Evolutionary conservation across 1,284 basidiomycete species (phyloP).

Genomic region (Marasmius sp.): DNA sequence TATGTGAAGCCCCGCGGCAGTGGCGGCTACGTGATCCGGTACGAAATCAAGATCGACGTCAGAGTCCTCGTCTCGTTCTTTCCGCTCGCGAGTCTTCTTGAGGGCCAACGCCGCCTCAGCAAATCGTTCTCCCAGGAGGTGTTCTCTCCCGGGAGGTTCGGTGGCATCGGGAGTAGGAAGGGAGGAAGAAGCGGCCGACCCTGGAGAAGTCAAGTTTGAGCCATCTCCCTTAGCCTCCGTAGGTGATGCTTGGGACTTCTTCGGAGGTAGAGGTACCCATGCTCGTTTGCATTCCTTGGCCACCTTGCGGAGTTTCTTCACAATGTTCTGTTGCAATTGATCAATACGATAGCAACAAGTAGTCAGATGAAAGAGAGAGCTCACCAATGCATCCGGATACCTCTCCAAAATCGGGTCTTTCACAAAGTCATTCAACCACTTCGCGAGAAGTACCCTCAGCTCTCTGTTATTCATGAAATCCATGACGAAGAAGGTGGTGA

Average conservation of each 20-base stretch:
- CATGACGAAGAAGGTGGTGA: conserved; percentile 82
- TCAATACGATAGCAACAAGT: not conserved
- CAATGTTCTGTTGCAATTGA: conserved; percentile 56
- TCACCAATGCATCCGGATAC: conserved; percentile 68
- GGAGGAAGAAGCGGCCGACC: not conserved
- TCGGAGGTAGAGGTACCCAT: conserved; percentile 45
- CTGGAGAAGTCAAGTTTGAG: not conserved
- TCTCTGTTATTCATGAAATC: conserved; percentile 84
- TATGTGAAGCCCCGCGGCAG: conserved; percentile 34
- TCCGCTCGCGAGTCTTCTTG: conserved; percentile 5
- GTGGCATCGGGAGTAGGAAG: not conserved
- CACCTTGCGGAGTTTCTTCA: conserved; percentile 78
- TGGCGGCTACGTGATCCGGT: conserved; percentile 36
- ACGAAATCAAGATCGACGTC: conserved; percentile 77
- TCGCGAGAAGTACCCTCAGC: conserved; percentile 66
- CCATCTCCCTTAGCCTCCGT: not conserved
- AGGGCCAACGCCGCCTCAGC: conserved; percentile 55
- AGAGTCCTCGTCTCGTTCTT: conserved; percentile 53
- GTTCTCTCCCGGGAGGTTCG: conserved; percentile 25
- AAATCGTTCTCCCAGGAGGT: conserved; percentile 58
- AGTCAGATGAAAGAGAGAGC: conserved; percentile 27
- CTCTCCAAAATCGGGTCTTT: conserved; percentile 66
- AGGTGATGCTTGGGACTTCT: conserved; percentile 22
- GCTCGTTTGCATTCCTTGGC: conserved; percentile 75
- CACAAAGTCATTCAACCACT: conserved; percentile 78